A percentile compares a stretch with the other conserved stretches of the same genome.
Evolutionary conservation across 1,139 yeast genomes (phyloP).

Genomic region (Debaryomycetaceae sp.): DNA sequence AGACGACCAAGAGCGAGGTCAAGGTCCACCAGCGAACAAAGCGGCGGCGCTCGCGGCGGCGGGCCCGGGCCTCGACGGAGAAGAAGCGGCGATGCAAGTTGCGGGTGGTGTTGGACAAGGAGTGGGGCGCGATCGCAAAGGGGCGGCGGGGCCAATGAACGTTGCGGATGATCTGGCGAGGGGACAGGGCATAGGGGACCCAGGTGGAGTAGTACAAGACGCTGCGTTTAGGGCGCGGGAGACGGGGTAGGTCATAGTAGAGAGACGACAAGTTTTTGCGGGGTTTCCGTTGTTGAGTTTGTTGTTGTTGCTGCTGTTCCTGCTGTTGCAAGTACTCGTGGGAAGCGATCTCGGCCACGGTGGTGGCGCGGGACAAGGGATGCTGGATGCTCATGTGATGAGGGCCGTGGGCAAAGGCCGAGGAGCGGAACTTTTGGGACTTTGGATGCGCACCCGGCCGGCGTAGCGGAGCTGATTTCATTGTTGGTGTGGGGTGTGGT

Average conservation of each 20-base stretch:
- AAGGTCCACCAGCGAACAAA: slow-evolving; percentile 62
- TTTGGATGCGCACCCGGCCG: too few species aligned
- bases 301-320: slow-evolving; percentile 9
- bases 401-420: slow-evolving; percentile 8
- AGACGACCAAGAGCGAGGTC: slow-evolving; percentile 51
- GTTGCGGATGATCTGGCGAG: slow-evolving; percentile 14
- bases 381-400: slow-evolving; percentile 26
- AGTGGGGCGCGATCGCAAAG: slow-evolving; percentile 30
- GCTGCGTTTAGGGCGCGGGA: slow-evolving; percentile 56
- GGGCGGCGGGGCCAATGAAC: slow-evolving; percentile 21
- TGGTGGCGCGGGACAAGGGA: slow-evolving; percentile 34
- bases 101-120: slow-evolving; percentile 23
- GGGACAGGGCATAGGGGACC: slow-evolving; percentile 12
- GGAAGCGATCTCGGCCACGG: slow-evolving; percentile 21
- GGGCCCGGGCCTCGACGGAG: slow-evolving; percentile 32
- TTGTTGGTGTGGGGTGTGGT: too few species aligned
- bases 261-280: slow-evolving; percentile 14
- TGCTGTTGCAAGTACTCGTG: slow-evolving; percentile 1
- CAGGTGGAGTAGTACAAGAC: slow-evolving; percentile 43
- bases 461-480: too few species aligned
- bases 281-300: slow-evolving; percentile 9
- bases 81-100: slow-evolving; percentile 31
- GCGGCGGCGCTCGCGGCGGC: slow-evolving; percentile 35
- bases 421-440: slow-evolving; percentile 1
- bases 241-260: slow-evolving; percentile 27